Evolutionary conservation across 768 basidiomycete genomes (phyloP), one percentile per base, ranked within the genome.

Genomic region (Phanerodontia chrysosporium): DNA sequence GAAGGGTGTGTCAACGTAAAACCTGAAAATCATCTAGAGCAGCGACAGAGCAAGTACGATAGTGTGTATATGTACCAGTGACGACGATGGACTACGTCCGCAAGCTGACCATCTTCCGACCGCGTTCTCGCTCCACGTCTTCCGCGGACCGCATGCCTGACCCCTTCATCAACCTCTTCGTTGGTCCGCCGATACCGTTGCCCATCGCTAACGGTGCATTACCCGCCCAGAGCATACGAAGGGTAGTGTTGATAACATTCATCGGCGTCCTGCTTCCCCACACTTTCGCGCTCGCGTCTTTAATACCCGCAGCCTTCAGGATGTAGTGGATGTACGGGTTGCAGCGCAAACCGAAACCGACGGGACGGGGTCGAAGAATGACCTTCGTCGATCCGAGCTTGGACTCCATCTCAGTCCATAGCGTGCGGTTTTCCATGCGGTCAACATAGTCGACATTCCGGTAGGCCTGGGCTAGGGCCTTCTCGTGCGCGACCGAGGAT

Each of bases 231-330:
- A 99, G 75, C 77, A 97, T 80, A 70, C 87, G 80, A 65, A 94
- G 81, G 16, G 85, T 79, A 25, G 88, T 85, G 75, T 97, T 96
- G 77, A 95, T 84, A 44, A 96, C 92, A 71, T 89, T 84, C 63
- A 90, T 77, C 36, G 81, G 84, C 73, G 96, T 98, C 63, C 90
- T 78, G 67, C 91, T 95, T 16, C 96, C 95, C 85, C 92, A 91
- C 21, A 98, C 90, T 74, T 97, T 98, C 29, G 92, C 96, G 64
- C 91, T 94, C 45, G 91, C 81, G 74, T 99, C 96, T 71, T 92
- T 90, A 75, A 99, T 90, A 12, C 96, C 97, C 0, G 95, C 95
- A 0, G 95, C 94, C 64, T 92, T 90, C 67, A 95, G 80, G 44
- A 99, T 82, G 67, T 87, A 84, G 72, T 99, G 95, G 55, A 99